A percentile compares a stretch with the other conserved stretches of the same genome.
Evolutionary conservation across 2,329 filamentous ascomycete species (phyloP).

Genomic region (Coniosporium tulheliwenetii): DNA sequence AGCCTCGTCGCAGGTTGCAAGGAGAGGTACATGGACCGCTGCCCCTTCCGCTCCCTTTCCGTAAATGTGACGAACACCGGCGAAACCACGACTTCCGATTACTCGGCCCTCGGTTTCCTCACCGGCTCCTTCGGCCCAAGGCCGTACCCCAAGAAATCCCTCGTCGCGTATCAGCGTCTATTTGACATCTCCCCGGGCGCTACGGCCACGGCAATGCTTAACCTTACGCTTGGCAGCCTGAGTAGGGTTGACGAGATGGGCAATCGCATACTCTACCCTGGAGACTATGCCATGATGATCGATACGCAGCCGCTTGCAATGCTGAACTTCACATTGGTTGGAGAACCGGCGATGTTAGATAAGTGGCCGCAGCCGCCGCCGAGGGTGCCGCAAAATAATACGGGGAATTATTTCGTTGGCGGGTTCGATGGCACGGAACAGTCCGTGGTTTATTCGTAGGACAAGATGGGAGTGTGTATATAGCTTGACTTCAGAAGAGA

Average conservation of each 20-base stretch:
- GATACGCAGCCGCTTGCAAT: conserved; percentile 26
- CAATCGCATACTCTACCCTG: conserved; percentile 37
- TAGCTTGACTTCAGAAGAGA: too few species aligned
- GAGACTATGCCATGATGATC: conserved; percentile 31
- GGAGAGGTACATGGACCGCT: conserved; percentile 23
- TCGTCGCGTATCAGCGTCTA: conserved; percentile 35
- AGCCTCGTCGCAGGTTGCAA: conserved; percentile 20
- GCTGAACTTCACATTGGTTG: conserved; percentile 31
- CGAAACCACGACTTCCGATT: conserved; percentile 29
- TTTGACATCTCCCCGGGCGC: conserved; percentile 19
- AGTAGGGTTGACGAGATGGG: conserved; percentile 34
- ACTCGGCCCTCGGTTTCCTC: conserved; percentile 35
- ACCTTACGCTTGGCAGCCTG: conserved; percentile 32
- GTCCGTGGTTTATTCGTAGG: too few species aligned
- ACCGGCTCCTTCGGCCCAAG: conserved; percentile 30
- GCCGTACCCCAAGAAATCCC: conserved; percentile 36
- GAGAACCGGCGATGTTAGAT: conserved; percentile 27
- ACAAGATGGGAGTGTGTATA: too few species aligned
- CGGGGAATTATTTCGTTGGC: conserved; percentile 14
- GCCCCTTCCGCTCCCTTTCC: conserved; percentile 24
- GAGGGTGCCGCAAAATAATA: conserved; percentile 4
- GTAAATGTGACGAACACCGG: conserved; percentile 35
- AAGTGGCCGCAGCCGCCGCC: conserved; percentile 16
- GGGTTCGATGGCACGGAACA: conserved; percentile 7
- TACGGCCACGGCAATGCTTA: conserved; percentile 18